Evolutionary conservation across 805 yeast species (phyloP), one percentile per base, ranked within the genome.

Genomic region (Isabelozyma heimii): DNA sequence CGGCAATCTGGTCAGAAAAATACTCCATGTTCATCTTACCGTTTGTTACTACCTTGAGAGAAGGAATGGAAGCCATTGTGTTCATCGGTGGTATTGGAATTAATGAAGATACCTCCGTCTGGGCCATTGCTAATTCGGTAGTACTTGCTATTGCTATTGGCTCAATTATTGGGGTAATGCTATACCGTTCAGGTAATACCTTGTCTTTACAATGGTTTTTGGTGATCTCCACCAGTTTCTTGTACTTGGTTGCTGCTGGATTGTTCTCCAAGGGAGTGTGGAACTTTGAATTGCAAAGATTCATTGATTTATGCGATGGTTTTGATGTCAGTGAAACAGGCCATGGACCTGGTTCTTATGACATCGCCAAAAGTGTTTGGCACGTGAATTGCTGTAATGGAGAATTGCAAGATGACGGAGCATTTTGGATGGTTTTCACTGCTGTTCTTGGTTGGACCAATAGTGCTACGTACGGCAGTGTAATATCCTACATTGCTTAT

Each of bases 331-430:
- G 69, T 37, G 79, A 74, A 57, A 72, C 77, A 9, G 79, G 79
- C 1, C 64, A 68, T 49, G 77, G 78, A 1, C 78, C 79, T 2
- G 79, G 78, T 2, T 70, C 76, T 2, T 74, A 74, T 48, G 77
- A 74, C 47, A 68, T 73, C 28, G 52, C 62, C 40, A 65, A 56
- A 28, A 64, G 73, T 47, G 67, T 74, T 9, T 74, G 79, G 79
- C 79, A 73, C 56, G 77, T 74, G 20, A 73, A 74, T 57, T 74
- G 79, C 54, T 74, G 78, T 50, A 70, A 72, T 50, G 79, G 79
- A 5, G 66, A 61, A 45, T 56, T 70, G 51, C 66, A 63, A 42
- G 77, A 73, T 37, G 78, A 73, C 43, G 70, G 72, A 1, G 52
- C 62, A 37, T 70, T 75, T 65, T 73, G 79, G 79, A 73, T 74